Percentiles rank a stretch among this genome's conserved stretches.
These are phyloP conservation scores for Trichoderma cornu-damae DNA, from an alignment of 2,329 filamentous ascomycete genomes.

Conservation along the genomic window DNA sequence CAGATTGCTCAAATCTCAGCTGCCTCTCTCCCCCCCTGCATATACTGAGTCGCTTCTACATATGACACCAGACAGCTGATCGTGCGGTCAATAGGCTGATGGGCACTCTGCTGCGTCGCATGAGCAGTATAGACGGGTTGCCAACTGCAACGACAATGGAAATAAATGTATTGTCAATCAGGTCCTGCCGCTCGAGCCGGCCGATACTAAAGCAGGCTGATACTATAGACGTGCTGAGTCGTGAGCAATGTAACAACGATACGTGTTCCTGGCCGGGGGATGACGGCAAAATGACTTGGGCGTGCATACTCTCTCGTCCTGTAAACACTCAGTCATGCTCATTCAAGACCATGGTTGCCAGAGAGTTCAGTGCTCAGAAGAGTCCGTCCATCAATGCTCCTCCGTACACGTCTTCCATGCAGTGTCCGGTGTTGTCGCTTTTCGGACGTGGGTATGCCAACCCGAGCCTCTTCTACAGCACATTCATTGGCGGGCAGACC, in stretches of 20 bases:
- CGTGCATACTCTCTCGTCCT: neutral
- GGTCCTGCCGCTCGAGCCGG: neutral
- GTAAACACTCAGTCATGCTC: too few species aligned
- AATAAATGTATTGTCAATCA: neutral
- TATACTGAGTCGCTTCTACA: neutral
- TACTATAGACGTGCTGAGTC: neutral
- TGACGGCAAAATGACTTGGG: neutral
- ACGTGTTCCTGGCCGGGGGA: constrained; percentile 9
- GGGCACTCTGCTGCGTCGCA: neutral
- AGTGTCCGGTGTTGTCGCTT: too few species aligned
- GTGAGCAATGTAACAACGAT: constrained; percentile 11
- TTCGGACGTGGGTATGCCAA: neutral
- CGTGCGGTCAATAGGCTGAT: neutral
- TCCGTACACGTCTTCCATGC: too few species aligned
- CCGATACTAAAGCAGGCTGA: neutral
- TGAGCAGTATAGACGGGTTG: neutral
- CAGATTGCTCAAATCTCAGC: constrained; percentile 1
- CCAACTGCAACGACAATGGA: neutral
- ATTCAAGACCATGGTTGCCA: too few species aligned
- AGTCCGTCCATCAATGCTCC: too few species aligned
- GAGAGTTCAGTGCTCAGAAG: too few species aligned
- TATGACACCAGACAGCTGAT: neutral
- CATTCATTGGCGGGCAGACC: neutral
- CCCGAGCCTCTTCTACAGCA: too few species aligned
- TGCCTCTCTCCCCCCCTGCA: neutral